Conservation (phyloP, 176 grass and related monocot genomes). For the Ensete ventricosum region DNA sequence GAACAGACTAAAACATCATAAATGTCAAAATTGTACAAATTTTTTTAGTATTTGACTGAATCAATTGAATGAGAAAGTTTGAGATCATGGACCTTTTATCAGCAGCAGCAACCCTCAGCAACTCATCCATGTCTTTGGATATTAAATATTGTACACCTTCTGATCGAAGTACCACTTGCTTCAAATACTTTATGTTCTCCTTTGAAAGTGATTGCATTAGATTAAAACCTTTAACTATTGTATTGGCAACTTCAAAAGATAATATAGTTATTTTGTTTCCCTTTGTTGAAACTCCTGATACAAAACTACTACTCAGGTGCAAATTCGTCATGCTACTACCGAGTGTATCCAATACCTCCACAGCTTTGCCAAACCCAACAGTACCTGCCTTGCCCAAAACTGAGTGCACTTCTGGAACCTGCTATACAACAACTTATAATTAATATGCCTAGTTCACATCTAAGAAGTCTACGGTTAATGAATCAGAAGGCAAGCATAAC, state of each 20-base stretch:
- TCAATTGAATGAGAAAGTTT: not conserved
- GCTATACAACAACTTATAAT: slow-evolving; percentile 13
- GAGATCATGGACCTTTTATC: slow-evolving; percentile 41
- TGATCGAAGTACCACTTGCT: slow-evolving; percentile 31
- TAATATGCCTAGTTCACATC: not conserved
- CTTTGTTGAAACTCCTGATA: slow-evolving; percentile 4
- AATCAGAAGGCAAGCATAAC: not conserved
- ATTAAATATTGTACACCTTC: slow-evolving; percentile 41
- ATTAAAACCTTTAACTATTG: slow-evolving; percentile 38
- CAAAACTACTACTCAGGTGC: slow-evolving; percentile 1
- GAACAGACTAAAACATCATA: not conserved
- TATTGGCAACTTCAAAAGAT: slow-evolving; percentile 21
- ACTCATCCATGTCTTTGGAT: slow-evolving; percentile 27
- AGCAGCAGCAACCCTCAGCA: slow-evolving; percentile 46
- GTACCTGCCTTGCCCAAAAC: slow-evolving; percentile 77
- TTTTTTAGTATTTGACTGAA: not conserved
- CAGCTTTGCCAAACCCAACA: slow-evolving; percentile 69
- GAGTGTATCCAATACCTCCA: slow-evolving; percentile 92
- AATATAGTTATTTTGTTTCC: slow-evolving; percentile 20
- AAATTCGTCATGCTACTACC: slow-evolving; percentile 87
- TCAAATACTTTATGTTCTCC: slow-evolving; percentile 38
- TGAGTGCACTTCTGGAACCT: slow-evolving; percentile 82
- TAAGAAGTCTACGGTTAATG: not conserved
- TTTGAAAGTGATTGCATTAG: slow-evolving; percentile 56
- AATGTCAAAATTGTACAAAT: not conserved